Conservation (phyloP, 2,329 filamentous ascomycete species). For the Rugonectria rugulosa region DNA sequence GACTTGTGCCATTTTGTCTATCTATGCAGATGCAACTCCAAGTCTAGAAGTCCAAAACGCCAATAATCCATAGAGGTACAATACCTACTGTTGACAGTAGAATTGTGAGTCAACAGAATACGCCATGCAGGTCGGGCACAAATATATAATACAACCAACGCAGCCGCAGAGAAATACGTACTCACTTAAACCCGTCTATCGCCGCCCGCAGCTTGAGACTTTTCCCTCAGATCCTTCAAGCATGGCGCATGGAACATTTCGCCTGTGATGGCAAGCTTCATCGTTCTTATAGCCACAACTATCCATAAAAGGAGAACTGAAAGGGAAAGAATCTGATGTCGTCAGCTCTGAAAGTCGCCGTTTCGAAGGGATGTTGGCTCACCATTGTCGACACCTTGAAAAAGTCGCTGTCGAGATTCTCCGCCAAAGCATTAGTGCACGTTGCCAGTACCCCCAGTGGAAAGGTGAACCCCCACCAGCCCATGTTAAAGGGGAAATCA, state of each 20-base stretch:
- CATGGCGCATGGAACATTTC: slow-evolving; percentile 57
- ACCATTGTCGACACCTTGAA: slow-evolving; percentile 52
- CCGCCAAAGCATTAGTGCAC: slow-evolving; percentile 49
- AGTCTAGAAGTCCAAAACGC: neutral
- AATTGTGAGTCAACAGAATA: no score
- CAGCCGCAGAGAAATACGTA: neutral
- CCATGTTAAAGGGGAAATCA: slow-evolving; percentile 54
- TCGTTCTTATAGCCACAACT: slow-evolving; percentile 49
- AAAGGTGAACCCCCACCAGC: slow-evolving; percentile 59
- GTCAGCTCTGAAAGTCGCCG: slow-evolving; percentile 14
- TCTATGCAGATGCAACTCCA: no score
- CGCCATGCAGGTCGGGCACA: neutral
- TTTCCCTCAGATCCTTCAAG: slow-evolving; percentile 47
- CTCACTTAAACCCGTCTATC: slow-evolving; percentile 39
- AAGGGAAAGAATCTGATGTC: slow-evolving; percentile 48
- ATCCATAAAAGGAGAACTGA: slow-evolving; percentile 52
- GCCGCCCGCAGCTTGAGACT: slow-evolving; percentile 37
- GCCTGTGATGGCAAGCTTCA: slow-evolving; percentile 47
- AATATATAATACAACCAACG: neutral
- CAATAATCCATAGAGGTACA: neutral
- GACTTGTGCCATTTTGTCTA: no score
- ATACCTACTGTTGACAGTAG: neutral
- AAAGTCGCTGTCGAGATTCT: slow-evolving; percentile 52
- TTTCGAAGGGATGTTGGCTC: neutral
- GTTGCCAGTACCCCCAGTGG: slow-evolving; percentile 54